phyloP scores from a whole-genome alignment of 106 monocot genomes.

The Allium sativum region DNA sequence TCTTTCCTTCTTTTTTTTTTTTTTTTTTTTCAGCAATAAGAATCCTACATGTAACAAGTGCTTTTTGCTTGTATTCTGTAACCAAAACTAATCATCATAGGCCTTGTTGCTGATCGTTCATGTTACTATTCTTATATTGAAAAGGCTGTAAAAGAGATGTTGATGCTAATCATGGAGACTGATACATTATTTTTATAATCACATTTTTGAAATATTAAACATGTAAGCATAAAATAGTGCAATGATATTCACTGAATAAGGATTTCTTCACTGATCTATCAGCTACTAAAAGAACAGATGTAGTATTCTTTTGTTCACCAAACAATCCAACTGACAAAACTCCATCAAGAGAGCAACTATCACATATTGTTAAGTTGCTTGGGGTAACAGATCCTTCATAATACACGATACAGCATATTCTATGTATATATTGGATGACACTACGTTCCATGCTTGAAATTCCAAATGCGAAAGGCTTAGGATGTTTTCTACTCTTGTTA shows the following conservation, averaged over 20 bases:
- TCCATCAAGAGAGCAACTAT: conserved; percentile 76
- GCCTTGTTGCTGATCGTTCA: too few species aligned
- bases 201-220: too few species aligned
- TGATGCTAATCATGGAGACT: too few species aligned
- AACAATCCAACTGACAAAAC: conserved; percentile 87
- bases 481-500: too few species aligned
- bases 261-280: conserved; percentile 84
- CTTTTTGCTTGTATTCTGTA: too few species aligned
- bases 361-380: conserved; percentile 69
- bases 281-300: conserved; percentile 42
- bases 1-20: too few species aligned
- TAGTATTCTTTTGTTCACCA: conserved; percentile 94
- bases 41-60: too few species aligned
- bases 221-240: conserved; percentile 84
- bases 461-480: conserved; percentile 85
- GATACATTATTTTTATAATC: too few species aligned
- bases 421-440: conserved; percentile 93
- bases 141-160: too few species aligned
- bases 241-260: conserved; percentile 78
- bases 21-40: too few species aligned
- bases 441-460: conserved; percentile 87
- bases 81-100: too few species aligned
- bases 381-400: conserved; percentile 78
- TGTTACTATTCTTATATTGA: too few species aligned
- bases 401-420: conserved; percentile 95